Conservation (phyloP, 768 basidiomycete genomes). For the Naganishia kalamii region DNA sequence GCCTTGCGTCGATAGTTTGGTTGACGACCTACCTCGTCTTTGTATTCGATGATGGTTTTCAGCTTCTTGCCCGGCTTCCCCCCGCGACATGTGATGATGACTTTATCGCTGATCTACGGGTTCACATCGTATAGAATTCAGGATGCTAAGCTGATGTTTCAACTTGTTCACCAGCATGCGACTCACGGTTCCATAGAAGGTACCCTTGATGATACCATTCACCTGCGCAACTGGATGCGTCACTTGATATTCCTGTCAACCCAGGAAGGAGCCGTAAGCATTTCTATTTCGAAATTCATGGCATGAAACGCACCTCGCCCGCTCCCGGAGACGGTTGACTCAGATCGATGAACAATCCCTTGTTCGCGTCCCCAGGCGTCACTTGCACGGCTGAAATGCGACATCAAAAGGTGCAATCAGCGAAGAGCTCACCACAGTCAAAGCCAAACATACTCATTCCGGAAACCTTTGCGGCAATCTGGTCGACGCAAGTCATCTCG, state of each 20-base stretch:
- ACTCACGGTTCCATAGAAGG: slow-evolving; percentile 80
- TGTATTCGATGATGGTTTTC: slow-evolving; percentile 83
- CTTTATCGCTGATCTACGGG: slow-evolving; percentile 33
- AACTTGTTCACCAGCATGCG: slow-evolving; percentile 51
- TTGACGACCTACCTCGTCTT: slow-evolving; percentile 74
- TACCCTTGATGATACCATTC: slow-evolving; percentile 84
- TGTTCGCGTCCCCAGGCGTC: slow-evolving; percentile 71
- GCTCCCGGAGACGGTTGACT: slow-evolving; percentile 65
- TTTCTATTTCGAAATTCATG: neutral
- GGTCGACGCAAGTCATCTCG: slow-evolving; percentile 71
- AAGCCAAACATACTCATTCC: slow-evolving; percentile 56
- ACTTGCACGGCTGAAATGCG: slow-evolving; percentile 37
- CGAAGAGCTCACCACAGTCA: neutral
- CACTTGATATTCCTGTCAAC: slow-evolving; percentile 61
- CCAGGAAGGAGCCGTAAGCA: neutral
- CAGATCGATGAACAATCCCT: slow-evolving; percentile 77
- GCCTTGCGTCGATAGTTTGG: too few relatives aligned
- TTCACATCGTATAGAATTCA: neutral
- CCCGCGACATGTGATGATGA: slow-evolving; percentile 65
- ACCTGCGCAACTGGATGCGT: slow-evolving; percentile 84
- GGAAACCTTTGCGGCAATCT: slow-evolving; percentile 85
- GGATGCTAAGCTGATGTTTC: neutral
- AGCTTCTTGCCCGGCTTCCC: slow-evolving; percentile 57
- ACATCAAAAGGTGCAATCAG: neutral
- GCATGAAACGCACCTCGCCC: slow-evolving; percentile 53